These are phyloP conservation scores for Leucoagaricus sp. DNA, from an alignment of 1,284 basidiomycete species.

Conservation along the genomic window DNA sequence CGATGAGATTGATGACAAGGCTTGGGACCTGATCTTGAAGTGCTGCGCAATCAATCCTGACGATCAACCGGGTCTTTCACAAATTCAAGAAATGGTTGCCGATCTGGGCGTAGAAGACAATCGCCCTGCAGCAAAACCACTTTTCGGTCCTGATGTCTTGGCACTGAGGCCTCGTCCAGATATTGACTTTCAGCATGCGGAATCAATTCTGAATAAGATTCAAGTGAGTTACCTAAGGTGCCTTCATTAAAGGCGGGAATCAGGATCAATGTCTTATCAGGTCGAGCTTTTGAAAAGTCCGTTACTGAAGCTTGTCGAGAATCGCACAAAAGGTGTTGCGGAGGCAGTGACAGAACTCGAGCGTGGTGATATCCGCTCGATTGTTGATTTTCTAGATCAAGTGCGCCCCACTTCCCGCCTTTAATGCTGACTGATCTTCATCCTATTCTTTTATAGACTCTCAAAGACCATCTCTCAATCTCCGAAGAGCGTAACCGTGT, in stretches of 20 bases:
- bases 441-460: neutral
- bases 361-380: neutral
- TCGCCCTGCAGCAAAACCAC: neutral
- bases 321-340: neutral
- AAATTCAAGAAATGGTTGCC: neutral
- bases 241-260: neutral
- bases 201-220: neutral
- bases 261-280: neutral
- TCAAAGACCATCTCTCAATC: neutral
- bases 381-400: neutral
- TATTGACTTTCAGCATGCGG: neutral
- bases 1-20: neutral
- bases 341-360: neutral
- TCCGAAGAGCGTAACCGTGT: neutral
- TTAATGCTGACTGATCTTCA: neutral
- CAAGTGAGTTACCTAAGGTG: neutral
- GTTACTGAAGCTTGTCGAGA: neutral
- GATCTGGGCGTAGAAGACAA: neutral
- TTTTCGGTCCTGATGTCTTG: neutral
- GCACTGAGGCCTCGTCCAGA: neutral
- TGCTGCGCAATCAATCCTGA: neutral
- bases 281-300: neutral
- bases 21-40: neutral
- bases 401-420: neutral
- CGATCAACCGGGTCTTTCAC: neutral